Conservation (phyloP, 129 eudicot species). For the Helichrysum umbraculigerum region DNA sequence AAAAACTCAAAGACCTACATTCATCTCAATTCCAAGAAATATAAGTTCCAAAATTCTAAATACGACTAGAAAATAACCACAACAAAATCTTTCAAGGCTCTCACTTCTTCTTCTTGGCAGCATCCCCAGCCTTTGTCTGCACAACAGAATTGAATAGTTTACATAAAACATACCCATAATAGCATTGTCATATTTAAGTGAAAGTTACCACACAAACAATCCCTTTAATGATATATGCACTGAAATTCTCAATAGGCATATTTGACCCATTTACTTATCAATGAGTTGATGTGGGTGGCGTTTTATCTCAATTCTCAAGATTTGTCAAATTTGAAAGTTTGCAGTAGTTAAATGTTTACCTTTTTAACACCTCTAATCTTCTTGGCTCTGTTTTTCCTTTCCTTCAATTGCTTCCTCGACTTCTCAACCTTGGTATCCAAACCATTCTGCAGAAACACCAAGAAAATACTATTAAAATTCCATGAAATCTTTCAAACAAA, state of each 20-base stretch:
- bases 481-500: neutral
- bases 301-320: neutral
- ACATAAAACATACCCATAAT: neutral
- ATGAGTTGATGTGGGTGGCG: neutral
- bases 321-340: neutral
- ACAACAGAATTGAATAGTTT: neutral
- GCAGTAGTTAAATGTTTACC: slow-evolving; percentile 21
- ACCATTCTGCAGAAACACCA: slow-evolving; percentile 44
- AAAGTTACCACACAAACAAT: neutral
- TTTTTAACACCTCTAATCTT: slow-evolving; percentile 75
- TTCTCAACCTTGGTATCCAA: slow-evolving; percentile 64
- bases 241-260: neutral
- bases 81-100: slow-evolving; percentile 20
- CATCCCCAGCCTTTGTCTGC: slow-evolving; percentile 89
- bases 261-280: neutral
- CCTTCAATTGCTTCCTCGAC: slow-evolving; percentile 69
- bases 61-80: slow-evolving; percentile 9
- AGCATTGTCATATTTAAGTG: neutral
- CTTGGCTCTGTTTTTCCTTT: slow-evolving; percentile 72
- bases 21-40: slow-evolving; percentile 23
- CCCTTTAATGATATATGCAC: neutral
- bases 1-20: slow-evolving; percentile 19
- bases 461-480: neutral
- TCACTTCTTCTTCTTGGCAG: slow-evolving; percentile 90
- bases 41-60: slow-evolving; percentile 22